Base-by-base conservation (phyloP, 139 green algal genomes). In the Chlamydomonas eustigma region DNA sequence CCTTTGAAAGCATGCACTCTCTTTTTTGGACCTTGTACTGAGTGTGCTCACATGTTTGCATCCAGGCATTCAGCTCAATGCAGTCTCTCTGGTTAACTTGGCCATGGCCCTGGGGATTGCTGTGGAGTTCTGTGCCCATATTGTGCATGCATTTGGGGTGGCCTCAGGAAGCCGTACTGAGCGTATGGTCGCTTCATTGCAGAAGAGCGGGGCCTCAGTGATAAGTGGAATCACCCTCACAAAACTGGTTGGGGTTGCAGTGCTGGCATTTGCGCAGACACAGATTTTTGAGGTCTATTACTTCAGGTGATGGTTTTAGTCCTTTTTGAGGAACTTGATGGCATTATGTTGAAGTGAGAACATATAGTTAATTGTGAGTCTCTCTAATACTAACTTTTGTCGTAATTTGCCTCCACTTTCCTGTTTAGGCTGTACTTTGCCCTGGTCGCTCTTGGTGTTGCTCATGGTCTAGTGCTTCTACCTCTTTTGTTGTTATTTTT, bases 391-490 rank as follows among this genome's bases (percentile, higher is more conserved):
- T 71, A 71, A 71, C 63, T 71, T 12, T 37, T 31, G 18, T 37
- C 32, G n/a, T 71, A 71, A 18, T 6, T 51, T 39, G 32, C 32
- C 30, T 18, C 32, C n/a, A 25, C 5, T 51, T 78, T 58, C 63
- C 63, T 32, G 22, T 33, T 25, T 71, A 78, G 90, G 63, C 88
- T 97, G 80, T 97, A 97, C 78, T 50, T 93, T 36, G 89, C 82
- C 3, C 81, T 97, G 35, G 93, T 97, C 25, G n/a, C 95, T 28
- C 64, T 93, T 34, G 93, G 93, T 0, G 91, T 90, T 0, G 73
- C 82, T n/a, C 93, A 97, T 75, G 92, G 91, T 2, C 84, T 97
- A 35, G 84, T 97, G 58, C 83, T 97, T 51, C 84, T 97, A 73
- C 93, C 93, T 37, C 86, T 97, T 3, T 81, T 95, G 44, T 84